Conservation (phyloP, 1,139 yeast genomes). For the Yarrowia galli region DNA sequence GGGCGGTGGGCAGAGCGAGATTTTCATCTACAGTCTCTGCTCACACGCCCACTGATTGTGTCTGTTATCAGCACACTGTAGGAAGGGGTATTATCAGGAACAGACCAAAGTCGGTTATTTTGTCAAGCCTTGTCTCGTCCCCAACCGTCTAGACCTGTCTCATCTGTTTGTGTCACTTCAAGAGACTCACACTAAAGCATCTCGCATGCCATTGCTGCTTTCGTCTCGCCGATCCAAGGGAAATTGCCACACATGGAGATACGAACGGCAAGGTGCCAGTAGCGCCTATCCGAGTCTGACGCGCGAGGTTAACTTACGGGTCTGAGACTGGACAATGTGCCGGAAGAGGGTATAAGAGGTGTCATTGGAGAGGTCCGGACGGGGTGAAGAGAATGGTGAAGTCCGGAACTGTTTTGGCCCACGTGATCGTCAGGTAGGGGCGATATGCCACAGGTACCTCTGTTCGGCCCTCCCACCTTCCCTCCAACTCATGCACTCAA, state of each 20-base stretch:
- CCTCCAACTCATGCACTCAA: too few relatives aligned
- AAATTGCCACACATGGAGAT: slow-evolving; percentile 17
- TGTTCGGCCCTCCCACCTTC: too few relatives aligned
- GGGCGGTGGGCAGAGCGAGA: too few relatives aligned
- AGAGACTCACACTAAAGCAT: neutral
- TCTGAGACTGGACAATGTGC: neutral
- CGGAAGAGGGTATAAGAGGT: neutral
- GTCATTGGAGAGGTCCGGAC: neutral
- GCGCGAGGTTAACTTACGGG: neutral
- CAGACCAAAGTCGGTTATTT: neutral
- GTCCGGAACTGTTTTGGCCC: neutral
- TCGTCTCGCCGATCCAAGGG: neutral
- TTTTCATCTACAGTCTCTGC: too few relatives aligned
- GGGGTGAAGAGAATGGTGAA: too few relatives aligned
- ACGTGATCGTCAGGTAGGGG: neutral
- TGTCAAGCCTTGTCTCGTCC: too few relatives aligned
- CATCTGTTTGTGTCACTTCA: too few relatives aligned
- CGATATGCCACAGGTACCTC: too few relatives aligned
- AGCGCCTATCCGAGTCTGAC: neutral
- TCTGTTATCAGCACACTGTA: neutral
- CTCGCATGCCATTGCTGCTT: neutral
- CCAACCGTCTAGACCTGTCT: too few relatives aligned
- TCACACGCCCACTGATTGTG: too few relatives aligned
- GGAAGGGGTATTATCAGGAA: neutral
- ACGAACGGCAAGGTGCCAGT: slow-evolving; percentile 14